Percentiles rank a stretch among this genome's conserved stretches.
Evolutionary conservation across 2,329 filamentous ascomycete genomes (phyloP).

Genomic region (Fusarium sp.): DNA sequence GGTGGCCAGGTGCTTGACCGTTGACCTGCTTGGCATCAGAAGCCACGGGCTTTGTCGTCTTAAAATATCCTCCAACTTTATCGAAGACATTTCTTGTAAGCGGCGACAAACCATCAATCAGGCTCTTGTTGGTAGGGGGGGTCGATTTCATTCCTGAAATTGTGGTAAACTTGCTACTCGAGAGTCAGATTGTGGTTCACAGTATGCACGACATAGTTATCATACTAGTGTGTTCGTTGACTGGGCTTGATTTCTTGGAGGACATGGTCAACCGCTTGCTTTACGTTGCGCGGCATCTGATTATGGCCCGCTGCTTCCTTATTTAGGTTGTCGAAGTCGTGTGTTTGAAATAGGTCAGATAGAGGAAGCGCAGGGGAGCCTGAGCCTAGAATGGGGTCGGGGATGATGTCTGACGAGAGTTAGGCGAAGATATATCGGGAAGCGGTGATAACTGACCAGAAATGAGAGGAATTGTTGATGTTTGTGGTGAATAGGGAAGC

Average conservation of each 20-base stretch:
- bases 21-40: slow-evolving; percentile 46
- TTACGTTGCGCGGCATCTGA: slow-evolving; percentile 70
- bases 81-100: slow-evolving; percentile 54
- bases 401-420: slow-evolving; percentile 66
- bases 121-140: slow-evolving; percentile 36
- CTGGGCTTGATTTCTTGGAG: slow-evolving; percentile 76
- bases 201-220: not conserved
- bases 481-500: slow-evolving; percentile 82
- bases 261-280: slow-evolving; percentile 77
- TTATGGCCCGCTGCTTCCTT: slow-evolving; percentile 68
- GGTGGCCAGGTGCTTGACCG: slow-evolving; percentile 44
- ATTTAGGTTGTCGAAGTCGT: slow-evolving; percentile 74
- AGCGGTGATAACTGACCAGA: slow-evolving; percentile 61
- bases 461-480: slow-evolving; percentile 80
- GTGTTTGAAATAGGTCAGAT: slow-evolving; percentile 58
- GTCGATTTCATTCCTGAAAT: slow-evolving; percentile 37
- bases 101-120: slow-evolving; percentile 57
- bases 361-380: slow-evolving; percentile 62
- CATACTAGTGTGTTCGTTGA: slow-evolving; percentile 75
- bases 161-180: slow-evolving; percentile 60
- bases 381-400: slow-evolving; percentile 67
- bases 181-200: slow-evolving; percentile 26
- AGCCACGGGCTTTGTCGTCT: slow-evolving; percentile 47
- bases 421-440: slow-evolving; percentile 7
- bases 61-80: slow-evolving; percentile 51